These are phyloP conservation scores for Lodderomyces elongisporus DNA, from an alignment of 1,139 yeast genomes.

Conservation along the genomic window DNA sequence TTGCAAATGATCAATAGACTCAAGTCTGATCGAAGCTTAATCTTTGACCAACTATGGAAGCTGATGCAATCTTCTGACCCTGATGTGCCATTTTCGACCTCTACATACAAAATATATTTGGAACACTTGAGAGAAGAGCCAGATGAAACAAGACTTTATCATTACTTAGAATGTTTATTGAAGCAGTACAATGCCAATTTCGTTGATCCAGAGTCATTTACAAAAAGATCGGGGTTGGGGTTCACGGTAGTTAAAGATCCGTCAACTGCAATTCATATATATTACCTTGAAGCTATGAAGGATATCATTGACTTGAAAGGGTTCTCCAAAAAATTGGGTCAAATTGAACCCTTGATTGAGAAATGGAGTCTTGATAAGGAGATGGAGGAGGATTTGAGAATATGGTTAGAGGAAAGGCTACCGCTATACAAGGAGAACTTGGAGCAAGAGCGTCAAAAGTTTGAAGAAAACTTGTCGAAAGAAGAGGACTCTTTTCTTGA, in stretches of 20 bases:
- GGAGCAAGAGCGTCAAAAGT: constrained; percentile 25
- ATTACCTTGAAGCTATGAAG: constrained; percentile 26
- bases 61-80: constrained; percentile 23
- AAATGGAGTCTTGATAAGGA: constrained; percentile 34
- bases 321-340: constrained; percentile 24
- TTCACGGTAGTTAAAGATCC: constrained; percentile 15
- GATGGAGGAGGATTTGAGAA: constrained; percentile 22
- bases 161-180: constrained; percentile 19
- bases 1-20: constrained; percentile 25
- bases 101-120: constrained; percentile 22
- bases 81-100: constrained; percentile 22
- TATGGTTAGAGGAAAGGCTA: constrained; percentile 20
- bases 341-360: constrained; percentile 27
- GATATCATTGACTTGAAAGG: constrained; percentile 28
- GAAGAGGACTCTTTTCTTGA: constrained; percentile 34
- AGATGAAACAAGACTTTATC: constrained; percentile 19
- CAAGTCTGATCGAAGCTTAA: constrained; percentile 21
- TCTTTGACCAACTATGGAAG: constrained; percentile 32
- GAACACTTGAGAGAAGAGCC: constrained; percentile 18
- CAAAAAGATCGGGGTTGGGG: constrained; percentile 10
- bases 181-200: constrained; percentile 14
- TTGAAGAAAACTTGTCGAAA: constrained; percentile 24
- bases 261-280: constrained; percentile 16
- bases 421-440: constrained; percentile 21
- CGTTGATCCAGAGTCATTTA: constrained; percentile 7